Base-by-base conservation (phyloP, 2,329 filamentous ascomycete genomes). In the Botrytis deweyae region DNA sequence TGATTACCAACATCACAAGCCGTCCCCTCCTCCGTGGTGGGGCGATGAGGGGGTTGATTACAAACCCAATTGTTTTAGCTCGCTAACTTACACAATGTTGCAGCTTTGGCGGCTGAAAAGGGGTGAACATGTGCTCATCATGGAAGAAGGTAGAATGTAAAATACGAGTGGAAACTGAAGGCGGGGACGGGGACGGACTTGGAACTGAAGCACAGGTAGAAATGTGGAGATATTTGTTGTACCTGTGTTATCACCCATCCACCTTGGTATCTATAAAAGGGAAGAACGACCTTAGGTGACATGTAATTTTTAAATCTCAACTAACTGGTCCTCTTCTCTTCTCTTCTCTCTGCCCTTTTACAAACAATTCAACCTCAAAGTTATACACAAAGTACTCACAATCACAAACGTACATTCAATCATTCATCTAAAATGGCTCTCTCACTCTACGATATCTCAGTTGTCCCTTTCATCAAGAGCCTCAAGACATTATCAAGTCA, bases 381-480 rank as follows among this genome's bases (percentile, higher is more conserved):
- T 6, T 49, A 49, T 36, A 42, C 38, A 16, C 40, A 68, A 55
- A 29, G 38, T 16, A 42, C 18, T 58, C 5, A 16, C 20, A 55
- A 25, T 25, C 10, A 46, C 33, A 33, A 20, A 29, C 36, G 12
- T 44, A 36, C 22, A 42, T 59, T 18, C 22, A 38, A 42, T 22
- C 29, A 69, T 29, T 18, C 18, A 22, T 52, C 29, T 42, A 70
- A 61, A 46, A 73, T 73, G 72, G 20, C 72, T 52, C n/a, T 73
- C 42, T 25, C 64, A 29, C 65, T 73, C 40, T 73, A 73, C 58
- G 64, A 62, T n/a, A 18, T 70, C 33, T 38, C 38, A 4, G 18
- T 73, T 44, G 52, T 44, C 16, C 40, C 58, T 16, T 70, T 70
- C 65, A 63, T 73, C 36, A 73, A 52, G 29, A 55, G 29, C 25